Evolutionary conservation across 2,329 filamentous ascomycete species (phyloP), one percentile per base, ranked within the genome.

Genomic region (Ophiostoma angusticollis): DNA sequence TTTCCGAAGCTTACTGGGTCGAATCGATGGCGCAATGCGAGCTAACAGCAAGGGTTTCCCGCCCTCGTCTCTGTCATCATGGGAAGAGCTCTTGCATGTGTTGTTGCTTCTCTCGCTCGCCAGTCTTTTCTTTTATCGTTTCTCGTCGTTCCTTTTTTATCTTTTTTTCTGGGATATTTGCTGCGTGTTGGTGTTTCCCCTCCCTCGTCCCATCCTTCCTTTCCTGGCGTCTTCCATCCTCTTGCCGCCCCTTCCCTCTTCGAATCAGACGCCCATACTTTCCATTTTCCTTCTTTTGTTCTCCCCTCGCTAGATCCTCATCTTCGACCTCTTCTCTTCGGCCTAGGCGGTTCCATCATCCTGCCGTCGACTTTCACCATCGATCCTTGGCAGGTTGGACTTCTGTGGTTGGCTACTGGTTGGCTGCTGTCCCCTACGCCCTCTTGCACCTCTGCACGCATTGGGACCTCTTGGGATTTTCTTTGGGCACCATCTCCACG

Each of bases 1-100:
- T 12, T 31, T 16, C 14, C 29, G 14, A 7, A 17, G 6, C 22
- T 32, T 38, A 35, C 41, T 40, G 37, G 31, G 37, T 40, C 30
- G 38, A 18, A 22, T 13, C 41, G 42, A 47, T 47, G 40, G 45
- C 45, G 45, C 45, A 46, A 47, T 47, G 39, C 44, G 45, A 47
- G 45, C 45, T 47, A 47, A 38, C 29, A 12, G 21, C 13, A 40
- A 38, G 35, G 19, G 41, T 34, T 40, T 43, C 38, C 38, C 40
- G 37, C 35, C 38, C 31, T 16, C 31, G 14, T 17, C 28, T n/a
- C 41, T 31, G 28, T 25, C 22, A 30, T n/a, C 14, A 30, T 32
- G 11, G 14, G 13, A 35, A 14, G 30, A n/a, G n/a, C n/a, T n/a
- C n/a, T n/a, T n/a, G n/a, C n/a, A n/a, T n/a, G n/a, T n/a, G n/a